These are phyloP conservation scores for Lactarius vividus DNA, from an alignment of 768 basidiomycete species.

Conservation along the genomic window DNA sequence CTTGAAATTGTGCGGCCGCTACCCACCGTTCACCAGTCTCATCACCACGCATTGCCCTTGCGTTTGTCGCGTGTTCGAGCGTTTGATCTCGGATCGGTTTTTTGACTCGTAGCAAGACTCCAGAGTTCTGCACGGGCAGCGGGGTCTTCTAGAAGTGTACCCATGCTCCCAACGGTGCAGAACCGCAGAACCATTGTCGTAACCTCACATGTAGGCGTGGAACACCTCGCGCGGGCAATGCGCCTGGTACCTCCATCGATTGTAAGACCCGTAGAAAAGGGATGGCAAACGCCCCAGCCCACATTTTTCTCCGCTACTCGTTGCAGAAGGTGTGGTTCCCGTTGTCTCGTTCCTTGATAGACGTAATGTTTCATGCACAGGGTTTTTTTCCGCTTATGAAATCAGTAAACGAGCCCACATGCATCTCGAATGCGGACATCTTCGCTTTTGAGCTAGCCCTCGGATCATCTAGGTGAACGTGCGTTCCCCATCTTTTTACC, in stretches of 20 bases:
- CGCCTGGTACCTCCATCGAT: constrained; percentile 60
- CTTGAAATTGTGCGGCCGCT: constrained; percentile 44
- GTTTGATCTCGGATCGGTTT: constrained; percentile 48
- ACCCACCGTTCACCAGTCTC: constrained; percentile 61
- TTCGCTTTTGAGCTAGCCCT: constrained; percentile 58
- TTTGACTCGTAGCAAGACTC: constrained; percentile 62
- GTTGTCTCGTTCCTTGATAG: not conserved
- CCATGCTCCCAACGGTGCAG: not conserved
- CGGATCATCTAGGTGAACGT: constrained; percentile 54
- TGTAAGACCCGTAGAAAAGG: constrained; percentile 44
- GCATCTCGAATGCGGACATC: constrained; percentile 52
- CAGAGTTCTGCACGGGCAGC: constrained; percentile 53
- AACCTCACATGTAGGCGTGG: constrained; percentile 54
- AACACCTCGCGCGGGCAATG: constrained; percentile 66
- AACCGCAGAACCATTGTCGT: constrained; percentile 5
- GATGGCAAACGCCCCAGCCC: constrained; percentile 54
- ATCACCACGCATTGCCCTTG: constrained; percentile 17
- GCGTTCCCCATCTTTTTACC: constrained; percentile 23
- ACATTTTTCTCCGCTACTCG: constrained; percentile 67
- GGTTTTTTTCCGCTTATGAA: constrained; percentile 67
- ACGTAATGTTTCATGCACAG: constrained; percentile 31
- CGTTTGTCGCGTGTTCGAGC: constrained; percentile 11
- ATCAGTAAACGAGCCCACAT: constrained; percentile 53
- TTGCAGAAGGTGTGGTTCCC: constrained; percentile 60
- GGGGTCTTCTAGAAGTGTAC: constrained; percentile 60